A percentile compares a stretch with the other conserved stretches of the same genome.
Evolutionary conservation across 345 rosid genomes (phyloP).

Genomic region (Murraya koenigii): DNA sequence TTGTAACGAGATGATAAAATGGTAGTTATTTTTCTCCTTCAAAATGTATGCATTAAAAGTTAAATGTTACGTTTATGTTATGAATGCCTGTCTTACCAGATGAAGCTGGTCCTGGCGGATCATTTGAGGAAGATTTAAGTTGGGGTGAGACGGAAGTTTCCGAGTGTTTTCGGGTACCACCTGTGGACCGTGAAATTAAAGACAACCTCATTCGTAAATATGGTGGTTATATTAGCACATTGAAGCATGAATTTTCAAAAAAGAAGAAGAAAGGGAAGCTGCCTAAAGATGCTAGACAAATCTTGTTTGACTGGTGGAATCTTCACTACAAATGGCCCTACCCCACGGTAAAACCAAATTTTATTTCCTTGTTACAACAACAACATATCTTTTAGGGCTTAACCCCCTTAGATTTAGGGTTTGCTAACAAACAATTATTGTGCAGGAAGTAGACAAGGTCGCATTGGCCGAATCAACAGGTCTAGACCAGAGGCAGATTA

Average conservation of each 20-base stretch:
- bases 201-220: slow-evolving; percentile 43
- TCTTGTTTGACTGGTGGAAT: slow-evolving; percentile 56
- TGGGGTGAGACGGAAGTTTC: slow-evolving; percentile 34
- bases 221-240: slow-evolving; percentile 39
- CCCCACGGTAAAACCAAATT: slow-evolving; percentile 39
- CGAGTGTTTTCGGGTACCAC: slow-evolving; percentile 4
- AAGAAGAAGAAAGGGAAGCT: slow-evolving; percentile 61
- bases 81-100: slow-evolving; percentile 6
- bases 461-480: slow-evolving; percentile 48
- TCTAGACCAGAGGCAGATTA: slow-evolving; percentile 58
- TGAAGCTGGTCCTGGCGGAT: slow-evolving; percentile 28
- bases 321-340: slow-evolving; percentile 58
- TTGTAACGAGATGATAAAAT: too few relatives aligned
- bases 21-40: too few relatives aligned
- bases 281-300: slow-evolving; percentile 45
- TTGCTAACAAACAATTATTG: not conserved
- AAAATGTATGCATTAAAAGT: not conserved
- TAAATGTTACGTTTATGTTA: not conserved
- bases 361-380: too few relatives aligned
- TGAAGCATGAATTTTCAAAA: slow-evolving; percentile 49
- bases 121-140: slow-evolving; percentile 40
- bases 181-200: slow-evolving; percentile 41
- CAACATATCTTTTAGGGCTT: too few relatives aligned
- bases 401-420: not conserved
- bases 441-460: slow-evolving; percentile 53